Evolutionary conservation across 768 basidiomycete species (phyloP), one percentile per base, ranked within the genome.

Genomic region (Lactifluus volemus): DNA sequence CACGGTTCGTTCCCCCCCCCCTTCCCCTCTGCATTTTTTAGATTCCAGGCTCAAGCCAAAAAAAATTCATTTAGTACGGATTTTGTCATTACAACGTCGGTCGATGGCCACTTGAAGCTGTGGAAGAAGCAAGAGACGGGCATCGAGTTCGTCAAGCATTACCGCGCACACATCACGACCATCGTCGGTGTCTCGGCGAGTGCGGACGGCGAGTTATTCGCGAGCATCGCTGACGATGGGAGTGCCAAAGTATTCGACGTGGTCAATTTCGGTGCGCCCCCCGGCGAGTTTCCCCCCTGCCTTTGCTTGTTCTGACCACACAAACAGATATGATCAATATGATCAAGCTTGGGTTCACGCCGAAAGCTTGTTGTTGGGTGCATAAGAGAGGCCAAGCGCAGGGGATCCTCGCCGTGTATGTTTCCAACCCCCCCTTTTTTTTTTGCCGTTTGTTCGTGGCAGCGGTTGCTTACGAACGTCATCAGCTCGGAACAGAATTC

Each of bases 241-340:
- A 92, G 80, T 39, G 92, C 88, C 15, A 94, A 98, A 73, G 90
- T 99, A 34, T 98, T 98, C 67, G 97, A 99, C 70, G 93, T 99
- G 1, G 82, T 97, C 62, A 98, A 98, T 74, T 98, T 98, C 71
- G 97, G 96, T 97, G 67, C 52, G 88, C 70, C 25, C 25, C 25
- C 25, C 8, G 6, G 9, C 15, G 32, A 34, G 7, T 4, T 34
- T 30, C 15, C 12, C 34, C 21, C 29, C n/a, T 55, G 17, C 15
- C 11, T 38, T 29, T 38, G 34, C 19, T 21, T 59, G 19, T 39
- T 53, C n/a, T 32, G 17, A 45, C n/a, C 38, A 5, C 3, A 10
- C 41, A 42, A 67, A 98, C 25, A 98, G 96, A 99, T 72, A 98
- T 98, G 96, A 98, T 98, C 69, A 98, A 97, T 72, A 97, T 98